Evolutionary conservation across 129 eudicot species (phyloP), one percentile per base, ranked within the genome.

Genomic region (Escallonia rubra): DNA sequence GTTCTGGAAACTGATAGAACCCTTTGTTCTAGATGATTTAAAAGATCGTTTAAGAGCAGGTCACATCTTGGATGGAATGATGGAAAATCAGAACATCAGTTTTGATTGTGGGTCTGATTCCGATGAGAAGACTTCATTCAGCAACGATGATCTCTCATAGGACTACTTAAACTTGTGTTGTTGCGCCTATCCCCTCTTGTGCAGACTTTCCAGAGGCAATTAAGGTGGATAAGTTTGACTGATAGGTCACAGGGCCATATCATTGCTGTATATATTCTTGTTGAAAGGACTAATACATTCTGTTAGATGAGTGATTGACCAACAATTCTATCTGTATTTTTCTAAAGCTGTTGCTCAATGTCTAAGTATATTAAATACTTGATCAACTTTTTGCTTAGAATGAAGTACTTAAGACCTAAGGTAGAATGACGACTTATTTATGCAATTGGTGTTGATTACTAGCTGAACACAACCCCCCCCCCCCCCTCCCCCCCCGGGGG

Each of bases 1-100:
- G 80, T 81, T 92, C 56, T 88, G 96, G 96, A 78, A 81, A 57
- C 50, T 92, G 76, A 79, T 83, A 43, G 91, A 86, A 55, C 95
- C 96, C 3, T 86, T 73, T 70, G 72, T 86, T 39, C 85, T 84
- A 39, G 81, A 69, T 38, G 96, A 79, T 59, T 74, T 93, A 63
- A 86, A 76, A 61, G 78, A 72, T 52, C 61, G 48, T 61, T 60
- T 92, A 44, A 71, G 72, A 64, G 84, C 91, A 57, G 73, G 53
- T 38, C 46, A 59, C 55, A 50, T 77, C 59, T 47, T 67, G 13
- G 71, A 82, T 66, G 63, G 60, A 9, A 60, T 48, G 15, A 67
- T 38, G 56, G 81, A 64, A 65, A 52, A 76, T 12, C 50, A 57
- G 52, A 60, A 41, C 64, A 23, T 57, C 8, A 70, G 65, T 58